These are phyloP conservation scores for Odontarrhena argentea DNA, from an alignment of 345 rosid species.

Conservation along the genomic window DNA sequence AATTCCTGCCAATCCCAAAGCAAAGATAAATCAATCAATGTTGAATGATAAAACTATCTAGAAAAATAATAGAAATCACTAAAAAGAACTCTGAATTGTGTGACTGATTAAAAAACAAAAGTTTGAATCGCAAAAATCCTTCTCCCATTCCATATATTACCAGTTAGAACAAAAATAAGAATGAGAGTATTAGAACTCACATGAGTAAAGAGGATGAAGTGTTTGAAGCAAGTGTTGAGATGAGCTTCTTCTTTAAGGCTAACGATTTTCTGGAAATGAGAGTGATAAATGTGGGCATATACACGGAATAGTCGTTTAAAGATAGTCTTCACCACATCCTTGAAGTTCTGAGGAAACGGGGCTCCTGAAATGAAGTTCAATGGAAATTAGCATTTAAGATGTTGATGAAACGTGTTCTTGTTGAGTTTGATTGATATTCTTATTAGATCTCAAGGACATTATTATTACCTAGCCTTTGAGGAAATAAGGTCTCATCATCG, in stretches of 20 bases:
- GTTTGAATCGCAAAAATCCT: no score
- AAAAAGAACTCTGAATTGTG: no score
- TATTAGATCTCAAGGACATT: constrained; percentile 11
- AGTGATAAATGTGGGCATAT: constrained; percentile 92
- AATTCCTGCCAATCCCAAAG: constrained; percentile 63
- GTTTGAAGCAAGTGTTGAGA: constrained; percentile 99
- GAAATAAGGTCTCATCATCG: constrained; percentile 94
- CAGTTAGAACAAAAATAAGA: no score
- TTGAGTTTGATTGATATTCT: constrained; percentile 1
- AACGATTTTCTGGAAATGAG: constrained; percentile 98
- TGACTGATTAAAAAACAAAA: no score
- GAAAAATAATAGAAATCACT: no score
- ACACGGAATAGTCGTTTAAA: constrained; percentile 95
- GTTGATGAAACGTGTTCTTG: not conserved
- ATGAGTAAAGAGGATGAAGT: constrained; percentile 88
- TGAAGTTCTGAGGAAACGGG: constrained; percentile 97
- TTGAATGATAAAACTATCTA: no score
- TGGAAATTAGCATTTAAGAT: not conserved
- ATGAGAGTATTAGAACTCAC: constrained; percentile 52
- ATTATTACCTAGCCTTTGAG: constrained; percentile 90
- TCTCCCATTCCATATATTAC: no score
- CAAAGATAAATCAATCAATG: not conserved
- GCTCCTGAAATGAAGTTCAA: constrained; percentile 52
- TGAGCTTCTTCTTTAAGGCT: constrained; percentile 99
- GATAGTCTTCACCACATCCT: constrained; percentile 95